A percentile compares a stretch with the other conserved stretches of the same genome.
These are phyloP conservation scores for Jamesozyma rosinii DNA, from an alignment of 805 yeast species.

Conservation along the genomic window DNA sequence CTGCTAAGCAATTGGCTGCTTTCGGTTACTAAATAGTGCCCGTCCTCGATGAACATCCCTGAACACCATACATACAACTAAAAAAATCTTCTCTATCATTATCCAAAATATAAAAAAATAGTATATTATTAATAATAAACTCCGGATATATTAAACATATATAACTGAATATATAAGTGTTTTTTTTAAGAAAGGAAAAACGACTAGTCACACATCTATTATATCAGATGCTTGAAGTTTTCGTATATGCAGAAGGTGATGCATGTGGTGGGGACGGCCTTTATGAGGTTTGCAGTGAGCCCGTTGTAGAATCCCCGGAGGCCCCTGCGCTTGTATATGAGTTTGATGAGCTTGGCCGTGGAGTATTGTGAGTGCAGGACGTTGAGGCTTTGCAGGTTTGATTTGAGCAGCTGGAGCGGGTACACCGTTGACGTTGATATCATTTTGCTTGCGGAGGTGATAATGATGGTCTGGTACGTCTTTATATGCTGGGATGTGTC, in stretches of 20 bases:
- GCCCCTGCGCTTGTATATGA: slow-evolving; percentile 45
- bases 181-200: no score
- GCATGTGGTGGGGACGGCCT: slow-evolving; percentile 91
- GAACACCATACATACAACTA: slow-evolving; percentile 3
- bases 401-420: slow-evolving; percentile 74
- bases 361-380: slow-evolving; percentile 19
- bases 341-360: slow-evolving; percentile 29
- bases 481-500: slow-evolving; percentile 24
- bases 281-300: slow-evolving; percentile 58
- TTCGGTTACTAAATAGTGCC: slow-evolving; percentile 76
- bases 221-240: slow-evolving; percentile 3
- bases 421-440: slow-evolving; percentile 60
- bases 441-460: slow-evolving; percentile 63
- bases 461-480: slow-evolving; percentile 49
- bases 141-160: background rate
- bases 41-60: background rate
- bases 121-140: background rate
- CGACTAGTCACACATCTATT: no score
- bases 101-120: background rate
- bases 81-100: background rate
- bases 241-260: slow-evolving; percentile 85
- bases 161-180: no score
- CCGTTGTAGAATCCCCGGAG: slow-evolving; percentile 74
- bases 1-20: slow-evolving; percentile 86
- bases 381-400: slow-evolving; percentile 57